Evolutionary conservation across 2,329 filamentous ascomycete species (phyloP), one percentile per base, ranked within the genome.

Genomic region (Sclerotinia minor): DNA sequence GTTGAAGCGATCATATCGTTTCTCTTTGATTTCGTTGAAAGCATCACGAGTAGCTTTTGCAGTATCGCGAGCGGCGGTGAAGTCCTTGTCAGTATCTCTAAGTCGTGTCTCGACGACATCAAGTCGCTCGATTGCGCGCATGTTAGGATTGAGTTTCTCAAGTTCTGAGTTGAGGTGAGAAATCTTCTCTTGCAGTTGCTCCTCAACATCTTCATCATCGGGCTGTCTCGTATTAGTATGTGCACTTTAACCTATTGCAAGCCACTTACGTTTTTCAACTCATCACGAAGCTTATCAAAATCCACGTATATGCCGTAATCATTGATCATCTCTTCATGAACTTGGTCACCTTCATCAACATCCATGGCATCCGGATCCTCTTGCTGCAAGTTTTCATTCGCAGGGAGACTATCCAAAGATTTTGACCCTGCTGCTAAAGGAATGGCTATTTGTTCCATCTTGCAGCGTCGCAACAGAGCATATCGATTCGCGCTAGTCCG

Each of bases 131-230:
- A 94, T 92, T 11, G 94, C 95, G 74, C 94, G 92, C 87, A 97
- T 96, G 79, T 99, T 98, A 35, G 95, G 95, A 70, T 95, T 94
- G 79, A 98, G 89, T 79, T 97, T 97, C 77, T 97, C 93, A 26
- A 99, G 86, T 73, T 97, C 92, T 44, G 85, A 82, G 55, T 89
- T 88, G 13, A 99, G 84, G 38, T 85, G 84, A 26, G 85, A 83
- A 71, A 99, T 92, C 75, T 88, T 89, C 65, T 96, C 92, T 65
- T 90, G 86, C 1, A 99, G 83, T 68, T 85, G 84, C 57, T 91
- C 87, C 75, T 97, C 94, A 32, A 90, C 81, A 69, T 88, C 87
- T 24, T 89, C 83, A 67, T 91, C 89, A 64, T 88, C 84, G 69
- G 89, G 86, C 87, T 94, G 70, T 1, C 17, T 63, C 38, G n/a